Percentiles rank a stretch among this genome's conserved stretches.
Conservation (phyloP, 495 filamentous ascomycete species). For the Neurospora cerealis region DNA sequence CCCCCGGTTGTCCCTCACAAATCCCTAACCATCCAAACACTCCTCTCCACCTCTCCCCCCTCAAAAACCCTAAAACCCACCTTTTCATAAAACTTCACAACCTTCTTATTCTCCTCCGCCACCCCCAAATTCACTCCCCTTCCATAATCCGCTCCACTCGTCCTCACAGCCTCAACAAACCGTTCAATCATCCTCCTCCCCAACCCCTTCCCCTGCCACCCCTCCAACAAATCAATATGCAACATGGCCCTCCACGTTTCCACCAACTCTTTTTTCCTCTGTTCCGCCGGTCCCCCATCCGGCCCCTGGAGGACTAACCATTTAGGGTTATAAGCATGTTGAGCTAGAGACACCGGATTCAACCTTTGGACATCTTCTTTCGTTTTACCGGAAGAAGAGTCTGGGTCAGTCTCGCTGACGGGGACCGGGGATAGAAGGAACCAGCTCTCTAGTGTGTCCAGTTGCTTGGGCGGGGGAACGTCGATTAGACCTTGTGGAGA, state of each 20-base stretch:
- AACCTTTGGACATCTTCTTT: constrained; percentile 2
- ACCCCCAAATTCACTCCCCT: constrained; percentile 29
- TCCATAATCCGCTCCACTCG: constrained; percentile 13
- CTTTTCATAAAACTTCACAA: constrained; percentile 32
- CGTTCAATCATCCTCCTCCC: constrained; percentile 26
- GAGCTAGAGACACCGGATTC: constrained; percentile 20
- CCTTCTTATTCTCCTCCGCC: constrained; percentile 31
- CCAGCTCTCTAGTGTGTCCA: constrained; percentile 15
- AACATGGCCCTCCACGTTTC: constrained; percentile 25
- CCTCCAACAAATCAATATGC: constrained; percentile 33
- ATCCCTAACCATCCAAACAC: constrained; percentile 33
- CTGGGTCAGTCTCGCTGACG: background rate
- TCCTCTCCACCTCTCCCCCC: constrained; percentile 22
- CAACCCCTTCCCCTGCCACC: constrained; percentile 26
- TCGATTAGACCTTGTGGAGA: constrained; percentile 8
- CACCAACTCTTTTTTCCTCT: constrained; percentile 17
- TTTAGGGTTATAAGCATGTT: constrained; percentile 24
- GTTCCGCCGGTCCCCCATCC: background rate
- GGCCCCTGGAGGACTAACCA: constrained; percentile 23
- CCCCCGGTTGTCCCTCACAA: constrained; percentile 1
- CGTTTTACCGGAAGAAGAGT: background rate
- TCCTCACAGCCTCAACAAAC: constrained; percentile 26
- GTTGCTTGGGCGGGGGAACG: constrained; percentile 12
- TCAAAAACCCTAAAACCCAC: constrained; percentile 28
- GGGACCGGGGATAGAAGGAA: background rate